These are phyloP conservation scores for Lumnitzera racemosa DNA, from an alignment of 345 rosid genomes.

Conservation along the genomic window DNA sequence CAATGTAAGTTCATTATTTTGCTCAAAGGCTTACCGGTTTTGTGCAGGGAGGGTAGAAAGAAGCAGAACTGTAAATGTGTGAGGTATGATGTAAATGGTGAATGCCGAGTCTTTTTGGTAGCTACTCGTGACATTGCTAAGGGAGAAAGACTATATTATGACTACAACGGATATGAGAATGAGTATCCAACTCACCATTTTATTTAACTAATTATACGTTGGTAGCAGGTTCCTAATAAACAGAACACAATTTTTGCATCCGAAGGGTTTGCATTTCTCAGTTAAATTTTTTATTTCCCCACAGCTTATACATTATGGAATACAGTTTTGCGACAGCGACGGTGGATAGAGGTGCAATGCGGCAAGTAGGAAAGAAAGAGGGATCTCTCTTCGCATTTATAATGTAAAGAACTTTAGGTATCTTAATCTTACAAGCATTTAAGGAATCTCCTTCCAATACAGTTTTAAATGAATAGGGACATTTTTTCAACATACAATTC, in stretches of 20 bases:
- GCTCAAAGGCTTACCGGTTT: constrained; percentile 16
- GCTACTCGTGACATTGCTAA: constrained; percentile 75
- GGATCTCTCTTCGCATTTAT: constrained; percentile 9
- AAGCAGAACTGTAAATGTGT: constrained; percentile 95
- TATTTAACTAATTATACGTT: constrained; percentile 35
- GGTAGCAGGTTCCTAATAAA: constrained; percentile 11
- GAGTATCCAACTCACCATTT: constrained; percentile 93
- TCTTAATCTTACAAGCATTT: constrained; percentile 11
- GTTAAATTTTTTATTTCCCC: background rate
- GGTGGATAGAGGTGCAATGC: no score
- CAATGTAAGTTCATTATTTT: background rate
- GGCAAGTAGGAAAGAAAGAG: constrained; percentile 11
- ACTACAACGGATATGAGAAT: constrained; percentile 89
- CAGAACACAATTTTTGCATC: constrained; percentile 31
- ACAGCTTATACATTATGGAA: no score
- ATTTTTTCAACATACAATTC: no score
- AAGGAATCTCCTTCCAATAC: constrained; percentile 7
- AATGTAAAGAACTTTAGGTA: constrained; percentile 12
- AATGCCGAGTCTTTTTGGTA: constrained; percentile 80
- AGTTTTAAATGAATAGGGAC: background rate
- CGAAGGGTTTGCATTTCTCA: constrained; percentile 8
- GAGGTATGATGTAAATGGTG: constrained; percentile 75
- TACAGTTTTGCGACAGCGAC: no score
- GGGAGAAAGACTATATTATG: constrained; percentile 93
- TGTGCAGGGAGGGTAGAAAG: constrained; percentile 81